Conservation (phyloP, 306 rosid species). For the Purshia tridentata region DNA sequence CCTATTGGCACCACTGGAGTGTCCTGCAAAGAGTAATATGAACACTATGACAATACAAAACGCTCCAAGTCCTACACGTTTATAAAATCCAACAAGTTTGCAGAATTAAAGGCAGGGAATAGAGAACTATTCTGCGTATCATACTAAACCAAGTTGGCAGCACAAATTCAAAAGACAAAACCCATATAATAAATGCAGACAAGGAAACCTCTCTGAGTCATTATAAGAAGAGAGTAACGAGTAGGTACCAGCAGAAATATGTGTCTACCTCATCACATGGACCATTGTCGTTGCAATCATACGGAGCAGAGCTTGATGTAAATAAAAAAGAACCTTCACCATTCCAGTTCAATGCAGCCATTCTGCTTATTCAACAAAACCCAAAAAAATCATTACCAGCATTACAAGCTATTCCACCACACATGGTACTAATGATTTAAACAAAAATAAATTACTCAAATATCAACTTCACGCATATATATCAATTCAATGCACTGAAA, state of each 20-base stretch:
- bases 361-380: slow-evolving; percentile 39
- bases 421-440: background rate
- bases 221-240: slow-evolving; percentile 18
- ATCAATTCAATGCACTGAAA: background rate
- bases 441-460: background rate
- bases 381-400: slow-evolving; percentile 22
- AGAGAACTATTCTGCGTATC: background rate
- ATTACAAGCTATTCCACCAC: slow-evolving; percentile 8
- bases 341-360: slow-evolving; percentile 69
- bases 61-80: background rate
- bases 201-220: background rate
- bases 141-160: slow-evolving; percentile 14
- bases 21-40: slow-evolving; percentile 53
- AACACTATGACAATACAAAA: slow-evolving; percentile 15
- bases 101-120: background rate
- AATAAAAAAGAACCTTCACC: slow-evolving; percentile 86
- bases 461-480: background rate
- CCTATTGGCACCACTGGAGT: slow-evolving; percentile 81
- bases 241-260: slow-evolving; percentile 1
- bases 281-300: slow-evolving; percentile 81
- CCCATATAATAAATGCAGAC: background rate
- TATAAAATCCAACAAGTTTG: slow-evolving; percentile 5
- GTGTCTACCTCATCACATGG: slow-evolving; percentile 72
- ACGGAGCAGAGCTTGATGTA: slow-evolving; percentile 95
- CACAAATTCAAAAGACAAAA: background rate